phyloP scores from a whole-genome alignment of 345 rosid species.

The Eucalyptus sp. region DNA sequence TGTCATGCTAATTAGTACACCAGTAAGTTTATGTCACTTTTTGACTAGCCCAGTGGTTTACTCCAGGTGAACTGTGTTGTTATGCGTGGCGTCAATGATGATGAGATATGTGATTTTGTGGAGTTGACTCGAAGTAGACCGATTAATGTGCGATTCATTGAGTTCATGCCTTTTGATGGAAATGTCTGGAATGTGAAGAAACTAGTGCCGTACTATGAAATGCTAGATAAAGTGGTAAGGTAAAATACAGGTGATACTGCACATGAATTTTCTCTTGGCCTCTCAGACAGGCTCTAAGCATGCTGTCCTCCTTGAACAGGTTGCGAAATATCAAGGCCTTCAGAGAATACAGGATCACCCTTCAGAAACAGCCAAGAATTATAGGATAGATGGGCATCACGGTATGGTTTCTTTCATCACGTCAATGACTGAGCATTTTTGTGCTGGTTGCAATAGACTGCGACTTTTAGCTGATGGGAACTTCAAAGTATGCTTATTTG shows the following conservation, averaged over 20 bases:
- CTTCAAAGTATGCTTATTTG: slow-evolving; percentile 98
- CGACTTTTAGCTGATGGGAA: slow-evolving; percentile 96
- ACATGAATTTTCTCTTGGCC: background rate
- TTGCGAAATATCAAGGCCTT: slow-evolving; percentile 29
- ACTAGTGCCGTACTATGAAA: slow-evolving; percentile 64
- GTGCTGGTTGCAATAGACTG: slow-evolving; percentile 96
- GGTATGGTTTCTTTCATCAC: slow-evolving; percentile 94
- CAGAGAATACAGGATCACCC: slow-evolving; percentile 72
- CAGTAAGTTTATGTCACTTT: background rate
- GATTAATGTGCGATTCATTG: slow-evolving; percentile 85
- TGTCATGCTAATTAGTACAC: background rate
- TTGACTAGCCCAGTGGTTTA: background rate
- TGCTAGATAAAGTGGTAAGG: slow-evolving; percentile 96
- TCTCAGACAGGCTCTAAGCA: background rate
- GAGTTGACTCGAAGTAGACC: slow-evolving; percentile 72
- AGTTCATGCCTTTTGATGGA: slow-evolving; percentile 99
- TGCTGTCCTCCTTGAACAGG: slow-evolving; percentile 19
- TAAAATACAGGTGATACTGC: slow-evolving; percentile 22
- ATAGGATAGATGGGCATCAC: slow-evolving; percentile 62
- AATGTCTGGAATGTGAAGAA: slow-evolving; percentile 95
- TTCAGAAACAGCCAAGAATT: slow-evolving; percentile 88
- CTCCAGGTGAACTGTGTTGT: slow-evolving; percentile 84
- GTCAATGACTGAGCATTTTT: slow-evolving; percentile 95
- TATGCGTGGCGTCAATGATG: slow-evolving; percentile 93
- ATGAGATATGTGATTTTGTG: slow-evolving; percentile 91